Base-by-base conservation (phyloP, 148 eudicot genomes). In the Fallopia convolvulus region DNA sequence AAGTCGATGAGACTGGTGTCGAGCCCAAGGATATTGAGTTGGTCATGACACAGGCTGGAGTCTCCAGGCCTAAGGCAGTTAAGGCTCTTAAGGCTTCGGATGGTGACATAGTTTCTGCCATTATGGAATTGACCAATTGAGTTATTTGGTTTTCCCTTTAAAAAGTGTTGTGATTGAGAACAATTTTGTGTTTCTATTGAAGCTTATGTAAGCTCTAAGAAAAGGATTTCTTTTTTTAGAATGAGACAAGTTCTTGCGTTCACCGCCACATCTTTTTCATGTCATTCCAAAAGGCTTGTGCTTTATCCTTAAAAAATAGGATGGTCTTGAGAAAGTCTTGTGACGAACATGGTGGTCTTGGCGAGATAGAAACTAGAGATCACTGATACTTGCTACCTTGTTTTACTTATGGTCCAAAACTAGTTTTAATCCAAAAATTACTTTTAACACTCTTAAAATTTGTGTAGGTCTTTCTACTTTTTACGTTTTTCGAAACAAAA, bases 11-110 rank as follows among this genome's bases (percentile, higher is more conserved):
- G 60, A 86, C 90, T 20, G 95, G 95, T 6, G 93, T 93, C 4
- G 97, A 93, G 78, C 88, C 93, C 5, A 87, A 86, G 83, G 97
- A 92, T 53, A 89, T 92, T 12, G 91, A 92, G 77, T 78, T 92
- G 83, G 97, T 92, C 1, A 92, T 90, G 97, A 92, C 94, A 1
- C 97, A 92, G 63, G 97, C 94, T 0, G 94, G 93, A 41, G 97
- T 92, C 8, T 73, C 90, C n/a, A 85, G 88, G 80, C 73, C 88
- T 9, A 86, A 85, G 82, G 97, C 93, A 6, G 90, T 93, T 44
- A 87, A 86, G 83, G 95, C 97, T 12, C 93, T 93, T 73, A 87
- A 90, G 83, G 88, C 85, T 77, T 86, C 90, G 0, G 82, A 88
- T 55, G 95, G 97, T 5, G 97, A 92, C 72, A 92, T 92, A 14